These are phyloP conservation scores for Penicillium maclennaniae DNA, from an alignment of 495 filamentous ascomycete genomes.

Conservation along the genomic window DNA sequence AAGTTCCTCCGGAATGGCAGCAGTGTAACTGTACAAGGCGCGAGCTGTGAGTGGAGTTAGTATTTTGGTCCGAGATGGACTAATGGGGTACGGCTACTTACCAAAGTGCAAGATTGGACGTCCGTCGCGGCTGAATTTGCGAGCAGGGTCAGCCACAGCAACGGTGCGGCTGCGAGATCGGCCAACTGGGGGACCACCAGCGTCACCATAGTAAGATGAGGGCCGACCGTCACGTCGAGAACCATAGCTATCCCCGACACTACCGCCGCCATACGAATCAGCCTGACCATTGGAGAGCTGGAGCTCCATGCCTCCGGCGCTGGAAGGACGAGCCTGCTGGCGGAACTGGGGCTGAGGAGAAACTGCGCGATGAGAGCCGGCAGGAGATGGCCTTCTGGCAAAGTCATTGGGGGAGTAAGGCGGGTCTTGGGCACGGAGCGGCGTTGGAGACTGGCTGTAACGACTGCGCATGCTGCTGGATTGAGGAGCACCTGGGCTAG, in stretches of 20 bases:
- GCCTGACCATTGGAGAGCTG: conserved; percentile 60
- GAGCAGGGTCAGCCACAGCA: conserved; percentile 52
- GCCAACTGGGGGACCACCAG: conserved; percentile 42
- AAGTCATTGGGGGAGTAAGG: conserved; percentile 50
- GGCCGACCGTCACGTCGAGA: conserved; percentile 49
- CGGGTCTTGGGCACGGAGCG: conserved; percentile 54
- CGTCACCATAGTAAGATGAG: conserved; percentile 60
- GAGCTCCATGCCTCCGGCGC: conserved; percentile 73
- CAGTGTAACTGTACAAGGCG: conserved; percentile 89
- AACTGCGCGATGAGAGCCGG: conserved; percentile 40
- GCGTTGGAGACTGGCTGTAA: conserved; percentile 39
- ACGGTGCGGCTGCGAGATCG: conserved; percentile 78
- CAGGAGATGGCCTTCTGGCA: conserved; percentile 53
- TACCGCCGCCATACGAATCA: conserved; percentile 42
- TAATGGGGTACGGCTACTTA: conserved; percentile 47
- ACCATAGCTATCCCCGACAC: conserved; percentile 49
- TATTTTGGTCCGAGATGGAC: conserved; percentile 3
- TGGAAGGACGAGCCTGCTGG: conserved; percentile 59
- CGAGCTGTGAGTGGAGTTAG: conserved; percentile 57
- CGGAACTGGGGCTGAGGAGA: conserved; percentile 58
- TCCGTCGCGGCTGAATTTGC: conserved; percentile 81
- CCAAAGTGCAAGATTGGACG: conserved; percentile 86
- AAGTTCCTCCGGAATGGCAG: conserved; percentile 92
- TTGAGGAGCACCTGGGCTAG: conserved; percentile 36
- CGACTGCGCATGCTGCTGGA: conserved; percentile 40